Evolutionary conservation across 225 moss, liverwort and hornwort species (phyloP), one percentile per base, ranked within the genome.

Genomic region (Thuidium tamariscinum): DNA sequence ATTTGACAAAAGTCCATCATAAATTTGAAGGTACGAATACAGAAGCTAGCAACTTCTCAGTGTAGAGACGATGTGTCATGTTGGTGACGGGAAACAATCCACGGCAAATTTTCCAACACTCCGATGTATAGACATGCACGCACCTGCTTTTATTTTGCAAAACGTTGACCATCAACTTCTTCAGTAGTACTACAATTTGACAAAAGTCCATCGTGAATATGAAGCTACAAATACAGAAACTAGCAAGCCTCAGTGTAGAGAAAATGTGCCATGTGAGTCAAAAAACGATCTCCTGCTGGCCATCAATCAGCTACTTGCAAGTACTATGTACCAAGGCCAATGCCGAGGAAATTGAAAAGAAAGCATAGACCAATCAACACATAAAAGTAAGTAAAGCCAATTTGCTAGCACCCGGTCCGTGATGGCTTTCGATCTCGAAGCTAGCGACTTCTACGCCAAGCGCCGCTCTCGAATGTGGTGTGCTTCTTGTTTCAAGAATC

Each of bases 401-500:
- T 64, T 84, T 86, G 82, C 11, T 86, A 89, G 71, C 4, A 81
- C 15, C 86, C 86, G 82, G 67, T 76, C 93, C 90, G 90, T 26
- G 87, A 49, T 69, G 90, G 89, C 62, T 74, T 78, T 86, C 32
- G 49, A 82, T 78, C 80, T 30, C 70, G 59, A 76, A 74, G n/a
- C n/a, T n/a, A n/a, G 79, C 49, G 51, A 34, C 79, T 90, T 90
- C 86, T 92, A 91, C 16, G 90, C 91, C 44, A 94, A 82, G 80
- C 93, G 86, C 37, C 91, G 91, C 86, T 94, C 91, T 74, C 92
- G 89, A 86, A 95, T 67, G 48, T 95, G 93, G 77, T 87, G 87
- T 36, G 94, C 89, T 91, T 95, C 96, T 75, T 90, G 89, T 83
- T 88, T 69, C 88, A 94, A n/a, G n/a, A n/a, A n/a, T n/a, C n/a